A percentile compares a stretch with the other conserved stretches of the same genome.
Conservation (phyloP, 441 rosid genomes). For the Erysimum cheiri region DNA sequence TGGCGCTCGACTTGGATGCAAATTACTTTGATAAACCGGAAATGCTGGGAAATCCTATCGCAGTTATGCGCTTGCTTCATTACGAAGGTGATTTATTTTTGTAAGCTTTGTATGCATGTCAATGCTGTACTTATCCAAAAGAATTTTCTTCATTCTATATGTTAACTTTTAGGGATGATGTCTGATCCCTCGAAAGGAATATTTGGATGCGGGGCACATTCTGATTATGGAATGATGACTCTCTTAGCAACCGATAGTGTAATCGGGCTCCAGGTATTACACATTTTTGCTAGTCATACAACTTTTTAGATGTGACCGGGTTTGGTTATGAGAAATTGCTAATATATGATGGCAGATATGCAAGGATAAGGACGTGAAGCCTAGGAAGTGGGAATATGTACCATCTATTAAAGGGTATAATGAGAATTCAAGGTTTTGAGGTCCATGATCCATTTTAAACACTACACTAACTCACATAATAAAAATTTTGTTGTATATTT, state of each 20-base stretch:
- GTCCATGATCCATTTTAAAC: not conserved
- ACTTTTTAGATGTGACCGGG: not conserved
- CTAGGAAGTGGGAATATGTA: slow-evolving; percentile 78
- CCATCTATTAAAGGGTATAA: slow-evolving; percentile 47
- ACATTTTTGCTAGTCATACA: not conserved
- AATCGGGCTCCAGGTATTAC: slow-evolving; percentile 75
- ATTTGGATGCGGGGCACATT: slow-evolving; percentile 92
- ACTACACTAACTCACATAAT: not conserved
- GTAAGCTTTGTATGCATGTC: slow-evolving; percentile 14
- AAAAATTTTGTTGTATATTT: not conserved
- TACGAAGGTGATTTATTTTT: slow-evolving; percentile 60
- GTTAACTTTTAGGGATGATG: slow-evolving; percentile 42
- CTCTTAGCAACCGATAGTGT: slow-evolving; percentile 85
- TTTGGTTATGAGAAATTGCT: not conserved
- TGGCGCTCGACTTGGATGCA: slow-evolving; percentile 73
- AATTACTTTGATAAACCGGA: slow-evolving; percentile 77
- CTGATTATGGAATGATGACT: slow-evolving; percentile 85
- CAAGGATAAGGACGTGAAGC: slow-evolving; percentile 73
- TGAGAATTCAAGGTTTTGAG: not conserved
- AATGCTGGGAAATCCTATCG: slow-evolving; percentile 82
- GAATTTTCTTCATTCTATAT: slow-evolving; percentile 26
- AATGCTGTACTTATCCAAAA: not conserved
- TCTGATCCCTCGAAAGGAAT: slow-evolving; percentile 80
- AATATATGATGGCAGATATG: slow-evolving; percentile 60
- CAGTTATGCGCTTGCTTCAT: slow-evolving; percentile 68